A percentile compares a stretch with the other conserved stretches of the same genome.
Conservation (phyloP, 2,329 filamentous ascomycete genomes). For the Talaromyces sp. region DNA sequence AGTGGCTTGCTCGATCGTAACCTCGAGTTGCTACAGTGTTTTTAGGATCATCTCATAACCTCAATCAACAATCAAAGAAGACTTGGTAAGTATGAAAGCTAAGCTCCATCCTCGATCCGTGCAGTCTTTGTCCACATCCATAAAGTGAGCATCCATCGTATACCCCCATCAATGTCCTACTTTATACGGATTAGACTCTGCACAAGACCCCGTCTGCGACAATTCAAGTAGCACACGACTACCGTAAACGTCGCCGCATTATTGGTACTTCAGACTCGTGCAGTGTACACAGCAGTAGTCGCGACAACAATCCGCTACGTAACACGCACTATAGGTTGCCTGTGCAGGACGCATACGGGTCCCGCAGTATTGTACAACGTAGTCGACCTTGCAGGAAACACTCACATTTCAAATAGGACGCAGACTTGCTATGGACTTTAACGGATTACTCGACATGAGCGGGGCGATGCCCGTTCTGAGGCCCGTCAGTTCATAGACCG, state of each 20-base stretch:
- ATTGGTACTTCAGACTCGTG: background rate
- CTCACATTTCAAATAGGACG: background rate
- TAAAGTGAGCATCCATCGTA: background rate
- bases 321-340: background rate
- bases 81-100: background rate
- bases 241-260: background rate
- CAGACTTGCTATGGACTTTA: background rate
- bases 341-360: background rate
- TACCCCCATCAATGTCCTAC: background rate
- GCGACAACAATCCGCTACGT: background rate
- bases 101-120: background rate
- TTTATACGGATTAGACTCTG: background rate
- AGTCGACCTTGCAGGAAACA: background rate
- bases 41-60: too few species aligned
- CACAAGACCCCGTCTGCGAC: background rate
- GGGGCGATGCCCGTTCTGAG: background rate
- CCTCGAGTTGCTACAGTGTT: background rate
- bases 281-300: background rate
- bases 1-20: background rate
- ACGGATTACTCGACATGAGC: background rate
- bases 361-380: background rate
- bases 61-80: too few species aligned
- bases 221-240: background rate
- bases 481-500: background rate
- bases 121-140: background rate